phyloP scores from a whole-genome alignment of 2,329 filamentous ascomycete species.

The Acrocalymma vagum region DNA sequence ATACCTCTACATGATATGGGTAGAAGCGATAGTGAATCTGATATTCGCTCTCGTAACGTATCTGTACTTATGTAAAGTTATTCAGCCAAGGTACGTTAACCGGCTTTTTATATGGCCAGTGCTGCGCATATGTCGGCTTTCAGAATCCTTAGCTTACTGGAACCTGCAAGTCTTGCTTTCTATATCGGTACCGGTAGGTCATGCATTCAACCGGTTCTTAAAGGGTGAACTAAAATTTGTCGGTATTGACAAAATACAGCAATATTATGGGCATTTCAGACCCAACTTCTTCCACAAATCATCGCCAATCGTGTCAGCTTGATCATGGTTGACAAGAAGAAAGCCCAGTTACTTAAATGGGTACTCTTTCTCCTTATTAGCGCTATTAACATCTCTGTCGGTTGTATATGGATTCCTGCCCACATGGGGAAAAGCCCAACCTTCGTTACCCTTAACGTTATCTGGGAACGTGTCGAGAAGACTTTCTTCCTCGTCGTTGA shows the following conservation, averaged over 20 bases:
- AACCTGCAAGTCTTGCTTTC: conserved; percentile 14
- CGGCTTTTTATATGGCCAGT: neutral
- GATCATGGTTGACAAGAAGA: conserved; percentile 47
- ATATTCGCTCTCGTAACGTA: conserved; percentile 51
- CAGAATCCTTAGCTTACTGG: neutral
- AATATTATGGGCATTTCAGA: conserved; percentile 55
- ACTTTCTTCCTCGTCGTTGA: conserved; percentile 58
- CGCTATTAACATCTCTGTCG: conserved; percentile 59
- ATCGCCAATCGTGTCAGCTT: conserved; percentile 60
- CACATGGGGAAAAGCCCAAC: conserved; percentile 51
- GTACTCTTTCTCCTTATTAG: conserved; percentile 50
- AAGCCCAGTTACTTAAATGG: conserved; percentile 52
- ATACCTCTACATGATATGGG: conserved; percentile 57
- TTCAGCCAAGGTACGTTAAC: conserved; percentile 40
- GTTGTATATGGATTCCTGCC: conserved; percentile 59
- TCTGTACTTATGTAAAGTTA: conserved; percentile 48
- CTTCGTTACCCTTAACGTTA: conserved; percentile 53
- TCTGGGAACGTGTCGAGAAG: conserved; percentile 61
- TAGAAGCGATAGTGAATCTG: conserved; percentile 52
- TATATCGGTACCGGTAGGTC: conserved; percentile 14
- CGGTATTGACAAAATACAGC: conserved; percentile 11
- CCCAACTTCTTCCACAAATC: conserved; percentile 59
- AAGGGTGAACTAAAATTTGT: conserved; percentile 1
- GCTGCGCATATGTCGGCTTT: neutral
- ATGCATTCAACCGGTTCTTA: neutral